Conservation (phyloP, 768 basidiomycete genomes). For the Phanerochaete sordida region DNA sequence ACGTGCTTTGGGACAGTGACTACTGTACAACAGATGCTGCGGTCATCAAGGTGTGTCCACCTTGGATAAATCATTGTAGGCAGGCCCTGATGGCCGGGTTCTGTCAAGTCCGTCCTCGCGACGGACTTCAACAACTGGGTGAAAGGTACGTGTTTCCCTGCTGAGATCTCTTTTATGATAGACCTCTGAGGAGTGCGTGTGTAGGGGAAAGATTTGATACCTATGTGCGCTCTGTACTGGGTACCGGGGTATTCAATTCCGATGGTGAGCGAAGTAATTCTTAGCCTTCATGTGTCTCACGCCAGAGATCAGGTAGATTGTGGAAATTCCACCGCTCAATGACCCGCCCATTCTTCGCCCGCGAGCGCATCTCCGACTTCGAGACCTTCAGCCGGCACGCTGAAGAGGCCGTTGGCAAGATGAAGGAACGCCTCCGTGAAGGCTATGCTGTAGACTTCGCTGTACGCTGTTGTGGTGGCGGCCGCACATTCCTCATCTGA, state of each 20-base stretch:
- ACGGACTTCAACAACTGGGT: constrained; percentile 41
- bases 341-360: constrained; percentile 35
- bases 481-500: too few species aligned
- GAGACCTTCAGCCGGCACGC: constrained; percentile 29
- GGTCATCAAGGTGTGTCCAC: constrained; percentile 28
- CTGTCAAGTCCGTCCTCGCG: constrained; percentile 33
- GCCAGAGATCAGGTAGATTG: background rate
- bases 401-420: constrained; percentile 23
- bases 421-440: constrained; percentile 22
- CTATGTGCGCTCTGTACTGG: constrained; percentile 36
- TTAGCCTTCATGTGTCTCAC: background rate
- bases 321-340: constrained; percentile 30
- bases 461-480: too few species aligned
- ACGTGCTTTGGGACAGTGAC: constrained; percentile 17
- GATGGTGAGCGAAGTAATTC: constrained; percentile 33
- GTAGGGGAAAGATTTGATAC: constrained; percentile 25
- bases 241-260: constrained; percentile 55
- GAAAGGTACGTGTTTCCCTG: constrained; percentile 32
- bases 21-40: constrained; percentile 18
- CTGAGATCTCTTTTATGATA: background rate
- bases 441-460: constrained; percentile 32
- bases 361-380: constrained; percentile 32
- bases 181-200: background rate
- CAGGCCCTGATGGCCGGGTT: background rate
- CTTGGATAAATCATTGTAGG: background rate